Evolutionary conservation across 2,329 filamentous ascomycete genomes (phyloP).

Genomic region (Ilyonectria destructans): DNA sequence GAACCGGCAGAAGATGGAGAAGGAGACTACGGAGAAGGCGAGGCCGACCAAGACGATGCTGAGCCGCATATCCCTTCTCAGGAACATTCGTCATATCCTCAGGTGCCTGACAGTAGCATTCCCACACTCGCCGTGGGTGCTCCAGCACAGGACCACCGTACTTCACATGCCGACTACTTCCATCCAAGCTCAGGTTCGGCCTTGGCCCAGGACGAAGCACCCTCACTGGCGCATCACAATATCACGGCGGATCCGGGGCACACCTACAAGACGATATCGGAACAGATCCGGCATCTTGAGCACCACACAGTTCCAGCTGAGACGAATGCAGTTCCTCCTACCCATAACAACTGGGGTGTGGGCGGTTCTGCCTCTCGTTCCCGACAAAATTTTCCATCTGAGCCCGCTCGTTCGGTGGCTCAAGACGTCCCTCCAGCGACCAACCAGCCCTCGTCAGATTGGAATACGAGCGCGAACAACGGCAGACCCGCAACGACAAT

Average conservation of each 20-base stretch:
- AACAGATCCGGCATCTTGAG: constrained; percentile 33
- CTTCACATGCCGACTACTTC: constrained; percentile 48
- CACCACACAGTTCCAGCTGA: constrained; percentile 22
- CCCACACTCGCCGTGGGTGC: constrained; percentile 44
- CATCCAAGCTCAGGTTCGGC: constrained; percentile 47
- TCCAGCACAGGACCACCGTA: constrained; percentile 39
- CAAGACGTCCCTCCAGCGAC: constrained; percentile 29
- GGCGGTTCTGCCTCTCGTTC: constrained; percentile 21
- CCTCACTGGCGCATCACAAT: constrained; percentile 37
- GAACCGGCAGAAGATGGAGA: constrained; percentile 36
- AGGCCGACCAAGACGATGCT: constrained; percentile 11
- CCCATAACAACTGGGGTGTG: constrained; percentile 36
- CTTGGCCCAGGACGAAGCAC: constrained; percentile 46
- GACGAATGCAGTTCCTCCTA: constrained; percentile 27
- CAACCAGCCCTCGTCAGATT: constrained; percentile 35
- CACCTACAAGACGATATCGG: constrained; percentile 31
- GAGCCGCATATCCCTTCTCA: neutral
- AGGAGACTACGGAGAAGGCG: constrained; percentile 36
- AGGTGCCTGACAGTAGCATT: constrained; percentile 50
- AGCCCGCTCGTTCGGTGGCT: constrained; percentile 21
- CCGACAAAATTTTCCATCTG: constrained; percentile 41
- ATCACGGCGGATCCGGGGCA: constrained; percentile 21
- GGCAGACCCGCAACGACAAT: constrained; percentile 20
- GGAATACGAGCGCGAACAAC: constrained; percentile 29
- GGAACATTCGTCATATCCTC: constrained; percentile 48